Evolutionary conservation across 2,329 filamentous ascomycete species (phyloP).

Genomic region (Tolypocladium capitatum): DNA sequence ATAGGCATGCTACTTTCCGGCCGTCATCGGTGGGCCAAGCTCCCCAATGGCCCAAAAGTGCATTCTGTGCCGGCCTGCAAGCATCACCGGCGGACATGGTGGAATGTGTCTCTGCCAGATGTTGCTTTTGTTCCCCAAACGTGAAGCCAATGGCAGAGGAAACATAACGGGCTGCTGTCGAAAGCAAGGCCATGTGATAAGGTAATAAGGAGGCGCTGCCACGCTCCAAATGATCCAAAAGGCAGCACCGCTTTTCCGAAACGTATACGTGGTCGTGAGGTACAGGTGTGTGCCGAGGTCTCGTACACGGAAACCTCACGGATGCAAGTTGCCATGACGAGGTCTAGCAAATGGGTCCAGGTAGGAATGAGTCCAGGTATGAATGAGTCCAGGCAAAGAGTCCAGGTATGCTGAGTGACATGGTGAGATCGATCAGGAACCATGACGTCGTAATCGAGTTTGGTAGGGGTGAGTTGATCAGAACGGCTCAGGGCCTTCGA

Average conservation of each 20-base stretch:
- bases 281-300: not conserved
- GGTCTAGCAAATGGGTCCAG: too few species aligned
- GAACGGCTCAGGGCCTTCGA: conserved; percentile 12
- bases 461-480: not conserved
- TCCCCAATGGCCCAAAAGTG: not conserved
- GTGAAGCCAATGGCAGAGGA: not conserved
- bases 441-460: not conserved
- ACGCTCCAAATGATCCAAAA: not conserved
- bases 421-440: not conserved
- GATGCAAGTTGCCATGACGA: not conserved
- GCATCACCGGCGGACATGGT: not conserved
- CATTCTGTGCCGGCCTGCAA: not conserved
- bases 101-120: not conserved
- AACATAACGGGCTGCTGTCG: not conserved
- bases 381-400: too few species aligned
- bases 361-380: too few species aligned
- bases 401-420: not conserved
- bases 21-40: not conserved
- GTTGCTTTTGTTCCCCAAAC: not conserved
- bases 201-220: not conserved
- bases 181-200: not conserved
- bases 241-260: not conserved
- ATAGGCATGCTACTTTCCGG: too few species aligned
- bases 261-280: not conserved
- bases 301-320: not conserved